Conservation (phyloP, 129 eudicot species). For the Saussurea involucrata region DNA sequence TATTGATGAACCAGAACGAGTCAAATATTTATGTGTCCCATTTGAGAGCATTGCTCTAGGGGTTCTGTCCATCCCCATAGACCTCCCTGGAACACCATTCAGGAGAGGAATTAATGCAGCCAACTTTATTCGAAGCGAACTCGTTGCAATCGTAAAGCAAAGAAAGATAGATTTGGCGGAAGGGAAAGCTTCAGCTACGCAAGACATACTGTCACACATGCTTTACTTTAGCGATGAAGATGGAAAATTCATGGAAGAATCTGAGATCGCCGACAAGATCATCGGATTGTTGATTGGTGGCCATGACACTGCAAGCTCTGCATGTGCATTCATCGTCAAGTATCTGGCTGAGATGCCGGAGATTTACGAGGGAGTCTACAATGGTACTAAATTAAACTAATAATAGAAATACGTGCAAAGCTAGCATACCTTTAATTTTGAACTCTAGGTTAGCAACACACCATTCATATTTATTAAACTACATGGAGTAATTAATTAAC, state of each 20-base stretch:
- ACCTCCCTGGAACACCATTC: constrained; percentile 36
- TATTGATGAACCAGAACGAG: constrained; percentile 26
- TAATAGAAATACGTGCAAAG: neutral
- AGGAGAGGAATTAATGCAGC: constrained; percentile 32
- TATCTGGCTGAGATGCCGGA: constrained; percentile 39
- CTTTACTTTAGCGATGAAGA: neutral
- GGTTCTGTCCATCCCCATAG: constrained; percentile 27
- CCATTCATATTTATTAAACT: neutral
- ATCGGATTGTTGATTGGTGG: constrained; percentile 27
- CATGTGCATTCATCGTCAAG: constrained; percentile 29
- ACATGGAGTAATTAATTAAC: neutral
- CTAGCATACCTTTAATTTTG: neutral
- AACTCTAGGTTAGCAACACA: neutral
- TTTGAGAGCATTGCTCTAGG: constrained; percentile 18
- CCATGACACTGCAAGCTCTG: constrained; percentile 39
- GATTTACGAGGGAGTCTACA: constrained; percentile 29
- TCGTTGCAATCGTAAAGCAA: constrained; percentile 22
- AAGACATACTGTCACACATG: constrained; percentile 13
- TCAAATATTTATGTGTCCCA: constrained; percentile 20
- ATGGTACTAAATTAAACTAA: constrained; percentile 13
- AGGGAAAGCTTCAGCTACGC: constrained; percentile 26
- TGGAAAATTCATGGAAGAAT: neutral
- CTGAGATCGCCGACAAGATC: neutral
- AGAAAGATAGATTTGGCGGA: constrained; percentile 25
- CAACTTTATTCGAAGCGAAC: constrained; percentile 24